Evolutionary conservation across 1,284 basidiomycete genomes (phyloP).

Genomic region (Trametes versicolor): DNA sequence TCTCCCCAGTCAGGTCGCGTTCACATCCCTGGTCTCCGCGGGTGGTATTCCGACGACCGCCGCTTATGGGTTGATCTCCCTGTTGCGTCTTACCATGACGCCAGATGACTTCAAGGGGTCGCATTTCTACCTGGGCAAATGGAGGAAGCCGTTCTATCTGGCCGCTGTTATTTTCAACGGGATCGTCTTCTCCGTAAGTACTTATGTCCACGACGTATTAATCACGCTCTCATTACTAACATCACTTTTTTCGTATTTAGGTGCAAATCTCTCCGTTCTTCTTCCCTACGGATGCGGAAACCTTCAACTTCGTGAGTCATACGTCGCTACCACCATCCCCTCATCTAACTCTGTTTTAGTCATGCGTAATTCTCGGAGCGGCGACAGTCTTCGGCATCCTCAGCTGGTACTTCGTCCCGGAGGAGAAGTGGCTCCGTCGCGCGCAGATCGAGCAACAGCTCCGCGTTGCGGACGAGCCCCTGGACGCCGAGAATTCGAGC

Average conservation of each 20-base stretch:
- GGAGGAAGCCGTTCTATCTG: constrained; percentile 73
- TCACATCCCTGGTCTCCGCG: constrained; percentile 86
- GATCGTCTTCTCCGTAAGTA: constrained; percentile 73
- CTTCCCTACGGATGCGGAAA: constrained; percentile 77
- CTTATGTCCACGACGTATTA: neutral
- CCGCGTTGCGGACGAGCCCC: constrained; percentile 46
- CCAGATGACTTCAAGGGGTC: constrained; percentile 78
- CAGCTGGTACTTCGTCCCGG: constrained; percentile 80
- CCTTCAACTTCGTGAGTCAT: constrained; percentile 81
- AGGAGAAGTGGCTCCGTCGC: constrained; percentile 78
- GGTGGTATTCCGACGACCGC: constrained; percentile 85
- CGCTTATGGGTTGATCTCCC: constrained; percentile 81
- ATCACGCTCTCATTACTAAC: neutral
- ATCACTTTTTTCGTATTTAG: constrained; percentile 50
- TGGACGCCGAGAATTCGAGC: constrained; percentile 20
- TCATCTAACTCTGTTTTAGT: constrained; percentile 50
- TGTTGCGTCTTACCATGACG: constrained; percentile 78
- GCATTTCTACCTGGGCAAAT: constrained; percentile 74
- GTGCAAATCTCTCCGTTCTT: constrained; percentile 84
- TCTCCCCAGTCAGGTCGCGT: constrained; percentile 86
- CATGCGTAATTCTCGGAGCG: constrained; percentile 78
- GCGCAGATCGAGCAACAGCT: constrained; percentile 65
- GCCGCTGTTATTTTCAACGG: constrained; percentile 76
- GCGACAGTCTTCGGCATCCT: constrained; percentile 81
- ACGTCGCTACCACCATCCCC: neutral